A percentile compares a stretch with the other conserved stretches of the same genome.
phyloP scores from a whole-genome alignment of 345 rosid species.

The Limnanthes douglasii region DNA sequence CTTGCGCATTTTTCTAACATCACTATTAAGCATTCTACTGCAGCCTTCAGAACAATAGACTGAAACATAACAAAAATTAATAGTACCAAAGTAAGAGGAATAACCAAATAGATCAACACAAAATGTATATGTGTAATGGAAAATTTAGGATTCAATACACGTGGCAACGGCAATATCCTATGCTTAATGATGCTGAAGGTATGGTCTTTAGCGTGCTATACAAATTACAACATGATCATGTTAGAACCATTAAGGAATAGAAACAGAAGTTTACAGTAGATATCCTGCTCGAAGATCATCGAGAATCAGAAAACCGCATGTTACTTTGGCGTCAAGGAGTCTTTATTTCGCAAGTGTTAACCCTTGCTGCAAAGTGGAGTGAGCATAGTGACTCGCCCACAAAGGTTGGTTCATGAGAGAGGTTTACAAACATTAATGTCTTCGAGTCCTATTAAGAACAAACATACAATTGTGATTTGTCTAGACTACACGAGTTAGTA shows the following conservation, averaged over 20 bases:
- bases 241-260: slow-evolving; percentile 17
- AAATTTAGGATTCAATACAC: slow-evolving; percentile 6
- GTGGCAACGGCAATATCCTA: no score
- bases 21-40: no score
- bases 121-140: neutral
- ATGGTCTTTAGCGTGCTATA: slow-evolving; percentile 21
- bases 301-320: slow-evolving; percentile 34
- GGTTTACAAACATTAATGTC: slow-evolving; percentile 84
- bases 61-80: no score
- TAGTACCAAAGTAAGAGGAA: no score
- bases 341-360: slow-evolving; percentile 97
- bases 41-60: no score
- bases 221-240: slow-evolving; percentile 27
- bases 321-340: slow-evolving; percentile 67
- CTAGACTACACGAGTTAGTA: no score
- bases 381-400: slow-evolving; percentile 89
- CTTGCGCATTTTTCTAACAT: no score
- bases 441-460: no score
- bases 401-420: slow-evolving; percentile 72
- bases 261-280: slow-evolving; percentile 6
- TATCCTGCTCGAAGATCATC: slow-evolving; percentile 21
- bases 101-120: neutral
- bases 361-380: slow-evolving; percentile 89
- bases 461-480: no score
- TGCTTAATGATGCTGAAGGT: no score